Base-by-base conservation (phyloP, 192 early-diverging fungal species). In the Backusella morwellensis region DNA sequence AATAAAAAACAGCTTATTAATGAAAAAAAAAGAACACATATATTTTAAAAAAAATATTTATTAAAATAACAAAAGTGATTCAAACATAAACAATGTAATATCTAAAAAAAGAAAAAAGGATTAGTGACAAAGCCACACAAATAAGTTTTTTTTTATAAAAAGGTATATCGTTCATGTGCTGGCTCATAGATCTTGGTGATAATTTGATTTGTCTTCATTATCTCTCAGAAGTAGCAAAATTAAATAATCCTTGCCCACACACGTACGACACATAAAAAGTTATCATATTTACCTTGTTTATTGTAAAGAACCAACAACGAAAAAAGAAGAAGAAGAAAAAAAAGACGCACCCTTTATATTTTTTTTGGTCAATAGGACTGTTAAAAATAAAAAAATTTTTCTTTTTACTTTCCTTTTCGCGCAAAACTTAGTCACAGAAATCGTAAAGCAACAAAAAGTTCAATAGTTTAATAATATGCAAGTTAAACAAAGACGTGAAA, bases 181-280 rank as follows among this genome's bases (percentile, higher is more conserved):
- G 56, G 56, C 56, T 63, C 56, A 63, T 63, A 63, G 56, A 63
- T 63, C 56, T 63, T 63, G 56, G 56, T 63, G 56, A 63, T 63
- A 63, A 63, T 63, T 63, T 26, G 23, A 5, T 12, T 11, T 63
- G 3, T 29, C 56, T 29, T 63, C 56, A 63, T 63, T 63, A 29
- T 63, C 56, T 63, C 56, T 63, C 56, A 63, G 56, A 63, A 63
- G 56, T 63, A 63, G 56, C 56, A 63, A 63, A 63, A 63, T 63
- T 63, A 63, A 4, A 11, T 63, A 63, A 63, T 63, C 56, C 0
- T 63, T 63, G 56, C 56, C 56, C 56, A 63, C 56, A 63, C 47
- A 29, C 56, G 23, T 2, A 26, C 56, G 23, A 63, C 4, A 12
- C 21, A 8, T 29, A 29, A 40, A 11, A 12, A 40, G 23, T 29